A percentile compares a stretch with the other conserved stretches of the same genome.
Evolutionary conservation across 78 protist genomes (phyloP).

Genomic region (slime mould (Dictyostelium discoideum)): DNA sequence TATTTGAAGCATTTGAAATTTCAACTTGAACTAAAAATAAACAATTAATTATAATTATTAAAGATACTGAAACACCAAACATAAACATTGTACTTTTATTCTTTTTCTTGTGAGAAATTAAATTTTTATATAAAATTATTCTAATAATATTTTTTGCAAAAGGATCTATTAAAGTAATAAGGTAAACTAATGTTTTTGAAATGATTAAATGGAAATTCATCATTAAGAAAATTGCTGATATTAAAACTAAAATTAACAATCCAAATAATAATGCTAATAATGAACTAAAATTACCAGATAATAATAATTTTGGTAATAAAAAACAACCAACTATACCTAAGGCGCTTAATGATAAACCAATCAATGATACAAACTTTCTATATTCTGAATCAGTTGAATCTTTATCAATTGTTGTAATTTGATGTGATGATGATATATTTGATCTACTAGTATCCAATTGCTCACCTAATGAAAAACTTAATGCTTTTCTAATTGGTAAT

Average conservation of each 20-base stretch:
- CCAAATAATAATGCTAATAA: constrained; percentile 89
- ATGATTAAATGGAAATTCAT: constrained; percentile 81
- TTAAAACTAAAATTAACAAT: constrained; percentile 85
- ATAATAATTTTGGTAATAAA: constrained; percentile 86
- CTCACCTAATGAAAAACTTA: constrained; percentile 49
- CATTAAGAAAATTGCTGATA: constrained; percentile 85
- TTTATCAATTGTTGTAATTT: constrained; percentile 35
- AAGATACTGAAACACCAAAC: constrained; percentile 89
- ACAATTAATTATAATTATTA: constrained; percentile 90
- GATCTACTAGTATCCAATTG: constrained; percentile 83
- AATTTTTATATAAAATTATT: constrained; percentile 86
- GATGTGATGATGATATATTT: constrained; percentile 65
- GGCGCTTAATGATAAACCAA: constrained; percentile 74
- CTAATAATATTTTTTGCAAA: constrained; percentile 27
- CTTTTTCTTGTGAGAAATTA: constrained; percentile 91
- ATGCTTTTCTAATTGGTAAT: constrained; percentile 87
- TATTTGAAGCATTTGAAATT: background rate
- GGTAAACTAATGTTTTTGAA: constrained; percentile 38
- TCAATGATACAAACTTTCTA: constrained; percentile 14
- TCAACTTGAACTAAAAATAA: constrained; percentile 37
- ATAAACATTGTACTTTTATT: constrained; percentile 95
- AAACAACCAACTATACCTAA: constrained; percentile 88
- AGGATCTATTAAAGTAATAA: constrained; percentile 87
- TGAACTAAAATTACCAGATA: constrained; percentile 82
- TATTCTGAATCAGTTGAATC: constrained; percentile 30